Percentiles rank a stretch among this genome's conserved stretches.
Conservation (phyloP, 2,329 filamentous ascomycete genomes). For the Fusarium sp. region DNA sequence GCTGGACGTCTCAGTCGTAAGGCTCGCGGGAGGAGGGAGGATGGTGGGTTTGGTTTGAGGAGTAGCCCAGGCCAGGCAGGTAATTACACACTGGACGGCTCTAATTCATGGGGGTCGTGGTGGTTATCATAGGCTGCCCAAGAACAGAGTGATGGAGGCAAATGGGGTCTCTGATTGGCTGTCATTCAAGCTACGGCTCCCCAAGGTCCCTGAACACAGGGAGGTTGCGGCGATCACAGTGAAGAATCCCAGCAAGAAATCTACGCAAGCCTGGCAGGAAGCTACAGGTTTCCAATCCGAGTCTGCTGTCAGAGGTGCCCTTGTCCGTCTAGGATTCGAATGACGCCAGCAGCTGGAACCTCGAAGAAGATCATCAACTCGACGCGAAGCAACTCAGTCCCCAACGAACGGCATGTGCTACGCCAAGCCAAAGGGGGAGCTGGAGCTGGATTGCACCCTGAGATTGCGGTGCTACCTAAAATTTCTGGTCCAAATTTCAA, state of each 20-base stretch:
- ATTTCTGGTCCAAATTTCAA: conserved; percentile 1
- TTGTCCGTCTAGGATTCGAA: conserved; percentile 7
- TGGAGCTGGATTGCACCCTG: neutral
- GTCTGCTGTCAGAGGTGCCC: neutral
- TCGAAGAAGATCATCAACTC: neutral
- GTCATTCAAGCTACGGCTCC: neutral
- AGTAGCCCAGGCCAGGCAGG: neutral
- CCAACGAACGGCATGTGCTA: neutral
- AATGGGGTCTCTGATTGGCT: conserved; percentile 20
- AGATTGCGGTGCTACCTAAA: neutral
- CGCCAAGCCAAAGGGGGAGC: neutral
- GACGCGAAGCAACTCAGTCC: neutral
- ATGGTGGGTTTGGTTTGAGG: conserved; percentile 27
- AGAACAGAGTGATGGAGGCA: conserved; percentile 28
- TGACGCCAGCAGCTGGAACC: conserved; percentile 10
- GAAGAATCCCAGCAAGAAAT: neutral
- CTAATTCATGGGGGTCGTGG: conserved; percentile 15
- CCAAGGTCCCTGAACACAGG: neutral
- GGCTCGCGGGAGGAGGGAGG: conserved; percentile 30
- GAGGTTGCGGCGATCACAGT: neutral
- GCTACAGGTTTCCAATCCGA: neutral
- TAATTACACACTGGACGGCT: conserved; percentile 4
- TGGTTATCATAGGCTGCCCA: conserved; percentile 36
- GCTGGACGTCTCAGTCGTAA: conserved; percentile 34
- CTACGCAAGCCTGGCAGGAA: neutral